Conservation (phyloP, 306 rosid genomes). For the Quercus wislizeni region DNA sequence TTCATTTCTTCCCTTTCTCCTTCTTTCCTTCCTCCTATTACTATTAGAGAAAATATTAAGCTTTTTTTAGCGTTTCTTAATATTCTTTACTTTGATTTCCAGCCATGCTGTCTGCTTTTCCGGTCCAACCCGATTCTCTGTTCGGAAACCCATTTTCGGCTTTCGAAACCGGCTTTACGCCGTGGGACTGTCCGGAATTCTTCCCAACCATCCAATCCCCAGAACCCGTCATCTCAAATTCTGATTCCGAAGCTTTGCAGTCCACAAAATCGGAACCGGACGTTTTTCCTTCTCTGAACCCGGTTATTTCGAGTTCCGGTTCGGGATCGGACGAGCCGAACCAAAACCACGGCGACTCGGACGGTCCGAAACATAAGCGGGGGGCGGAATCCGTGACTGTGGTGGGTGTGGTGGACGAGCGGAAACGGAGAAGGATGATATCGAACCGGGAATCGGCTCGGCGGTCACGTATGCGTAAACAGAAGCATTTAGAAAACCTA, state of each 20-base stretch:
- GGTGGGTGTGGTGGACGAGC: slow-evolving; percentile 46
- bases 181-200: slow-evolving; percentile 52
- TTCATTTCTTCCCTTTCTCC: slow-evolving; percentile 82
- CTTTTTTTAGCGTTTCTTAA: no score
- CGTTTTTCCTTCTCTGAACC: slow-evolving; percentile 1
- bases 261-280: neutral
- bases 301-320: slow-evolving; percentile 20
- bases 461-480: slow-evolving; percentile 90
- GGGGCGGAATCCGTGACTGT: neutral
- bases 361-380: slow-evolving; percentile 23
- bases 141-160: slow-evolving; percentile 39
- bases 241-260: slow-evolving; percentile 27
- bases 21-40: slow-evolving; percentile 40
- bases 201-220: slow-evolving; percentile 24
- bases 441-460: slow-evolving; percentile 95
- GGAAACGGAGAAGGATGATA: slow-evolving; percentile 73
- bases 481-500: slow-evolving; percentile 77
- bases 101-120: slow-evolving; percentile 60
- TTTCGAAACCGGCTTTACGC: slow-evolving; percentile 36
- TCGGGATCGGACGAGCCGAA: slow-evolving; percentile 41
- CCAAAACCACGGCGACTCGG: slow-evolving; percentile 9
- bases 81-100: neutral
- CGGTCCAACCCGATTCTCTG: slow-evolving; percentile 30
- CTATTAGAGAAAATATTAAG: neutral
- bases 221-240: slow-evolving; percentile 33